Base-by-base conservation (phyloP, 352 stramenopile genomes). In the Pythium graminicola region DNA sequence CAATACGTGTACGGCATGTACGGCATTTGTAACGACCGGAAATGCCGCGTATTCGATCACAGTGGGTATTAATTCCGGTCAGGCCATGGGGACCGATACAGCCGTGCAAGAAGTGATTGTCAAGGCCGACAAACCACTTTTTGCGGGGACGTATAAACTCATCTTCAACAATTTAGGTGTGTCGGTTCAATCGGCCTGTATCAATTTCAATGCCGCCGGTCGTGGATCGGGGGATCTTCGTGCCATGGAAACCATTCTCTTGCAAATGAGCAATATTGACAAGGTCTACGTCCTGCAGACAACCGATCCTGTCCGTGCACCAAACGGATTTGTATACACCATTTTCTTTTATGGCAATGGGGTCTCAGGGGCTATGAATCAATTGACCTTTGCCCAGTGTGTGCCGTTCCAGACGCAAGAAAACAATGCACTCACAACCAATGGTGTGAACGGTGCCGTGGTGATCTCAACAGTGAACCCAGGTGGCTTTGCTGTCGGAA, bases 271-370 rank as follows among this genome's bases (percentile, higher is more conserved):
- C 28, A 93, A 93, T 47, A 81, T 93, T 23, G 82, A 93, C 60
- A 71, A 72, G 10, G 80, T 89, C 11, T 86, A 72, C 35, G 82
- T 93, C n/a, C 85, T 74, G 6, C 71, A 70, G 16, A 56, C 50
- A 0, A 10, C 62, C 4, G 65, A 89, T 23, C 4, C 66, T 0
- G 43, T 50, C 1, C 50, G 57, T 1, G 70, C 70, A 9, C 46
- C 48, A 2, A 89, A 83, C 29, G 82, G 82, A 0, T 88, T 79
- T 47, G 53, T 89, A 5, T 93, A 90, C 35, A 53, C 32, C 0
- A 64, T 93, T 16, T 89, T 89, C 50, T 93, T 93, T 33, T 77
- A 85, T 31, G 82, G 80, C 3, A 89, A 90, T 23, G 73, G 73
- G 1, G 80, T 89, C 7, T 69, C 70, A 6, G 64, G 70, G 0